These are phyloP conservation scores for Fraxinus greggii DNA, from an alignment of 305 asterid genomes.

Conservation along the genomic window DNA sequence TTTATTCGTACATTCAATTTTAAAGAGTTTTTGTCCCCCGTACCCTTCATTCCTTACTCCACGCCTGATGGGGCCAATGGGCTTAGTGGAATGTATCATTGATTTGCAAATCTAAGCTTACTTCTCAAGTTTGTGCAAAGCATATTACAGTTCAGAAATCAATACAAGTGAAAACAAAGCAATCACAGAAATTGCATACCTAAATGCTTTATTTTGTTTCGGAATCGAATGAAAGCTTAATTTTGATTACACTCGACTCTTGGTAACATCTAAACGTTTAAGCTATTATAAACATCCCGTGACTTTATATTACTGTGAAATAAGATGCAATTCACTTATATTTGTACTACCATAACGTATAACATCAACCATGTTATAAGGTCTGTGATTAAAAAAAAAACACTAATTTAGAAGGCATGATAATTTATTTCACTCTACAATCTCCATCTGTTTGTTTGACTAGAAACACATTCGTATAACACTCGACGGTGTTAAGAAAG, in stretches of 20 bases:
- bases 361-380: background rate
- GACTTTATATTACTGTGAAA: background rate
- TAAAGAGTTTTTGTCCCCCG: no score
- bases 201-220: no score
- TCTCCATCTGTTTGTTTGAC: background rate
- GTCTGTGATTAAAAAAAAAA: background rate
- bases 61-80: background rate
- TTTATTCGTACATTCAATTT: no score
- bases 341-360: background rate
- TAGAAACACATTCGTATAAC: background rate
- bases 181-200: slow-evolving; percentile 4
- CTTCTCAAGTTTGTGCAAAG: background rate
- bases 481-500: background rate
- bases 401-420: background rate
- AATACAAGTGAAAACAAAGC: slow-evolving; percentile 26
- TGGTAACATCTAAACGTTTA: background rate
- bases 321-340: background rate
- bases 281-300: background rate
- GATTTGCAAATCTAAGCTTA: background rate
- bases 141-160: background rate
- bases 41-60: no score
- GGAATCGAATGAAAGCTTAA: no score
- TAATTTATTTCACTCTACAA: background rate
- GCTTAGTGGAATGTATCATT: background rate
- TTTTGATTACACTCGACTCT: no score